A percentile compares a stretch with the other conserved stretches of the same genome.
phyloP scores from a whole-genome alignment of 139 green algal species.

The Micractinium conductrix region DNA sequence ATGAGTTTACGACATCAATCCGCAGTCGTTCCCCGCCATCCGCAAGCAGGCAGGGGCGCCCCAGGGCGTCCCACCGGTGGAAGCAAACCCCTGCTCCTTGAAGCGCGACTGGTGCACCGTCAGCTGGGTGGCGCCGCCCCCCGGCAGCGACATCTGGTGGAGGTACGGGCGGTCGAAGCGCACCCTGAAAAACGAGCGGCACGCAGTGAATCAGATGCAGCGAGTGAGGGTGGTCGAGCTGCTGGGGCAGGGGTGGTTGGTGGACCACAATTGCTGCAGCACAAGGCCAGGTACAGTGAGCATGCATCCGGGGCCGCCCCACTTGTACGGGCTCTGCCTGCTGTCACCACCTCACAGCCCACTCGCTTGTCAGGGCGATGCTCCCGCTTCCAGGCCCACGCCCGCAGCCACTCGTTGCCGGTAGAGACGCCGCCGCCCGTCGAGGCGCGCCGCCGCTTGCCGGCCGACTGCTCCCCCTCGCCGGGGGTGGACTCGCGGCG shows the following conservation, averaged over 20 bases:
- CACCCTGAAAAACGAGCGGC: constrained; percentile 39
- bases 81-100: constrained; percentile 66
- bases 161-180: constrained; percentile 71
- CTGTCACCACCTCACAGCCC: too few species aligned
- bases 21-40: too few species aligned
- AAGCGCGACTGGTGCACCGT: constrained; percentile 65
- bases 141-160: constrained; percentile 41
- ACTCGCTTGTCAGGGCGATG: constrained; percentile 4
- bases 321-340: too few species aligned
- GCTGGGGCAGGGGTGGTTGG: background rate
- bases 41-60: too few species aligned
- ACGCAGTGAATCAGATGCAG: too few species aligned
- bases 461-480: too few species aligned
- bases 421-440: background rate
- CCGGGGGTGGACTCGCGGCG: too few species aligned
- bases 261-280: too few species aligned
- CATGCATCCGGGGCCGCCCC: too few species aligned
- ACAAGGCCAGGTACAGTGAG: too few species aligned
- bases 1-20: too few species aligned
- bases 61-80: constrained; percentile 55
- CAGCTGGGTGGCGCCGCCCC: constrained; percentile 25
- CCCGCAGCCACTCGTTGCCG: background rate
- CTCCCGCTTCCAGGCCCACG: constrained; percentile 23
- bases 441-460: background rate
- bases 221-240: too few species aligned